These are phyloP conservation scores for Ehretia macrophylla DNA, from an alignment of 257 asterid species.

Conservation along the genomic window DNA sequence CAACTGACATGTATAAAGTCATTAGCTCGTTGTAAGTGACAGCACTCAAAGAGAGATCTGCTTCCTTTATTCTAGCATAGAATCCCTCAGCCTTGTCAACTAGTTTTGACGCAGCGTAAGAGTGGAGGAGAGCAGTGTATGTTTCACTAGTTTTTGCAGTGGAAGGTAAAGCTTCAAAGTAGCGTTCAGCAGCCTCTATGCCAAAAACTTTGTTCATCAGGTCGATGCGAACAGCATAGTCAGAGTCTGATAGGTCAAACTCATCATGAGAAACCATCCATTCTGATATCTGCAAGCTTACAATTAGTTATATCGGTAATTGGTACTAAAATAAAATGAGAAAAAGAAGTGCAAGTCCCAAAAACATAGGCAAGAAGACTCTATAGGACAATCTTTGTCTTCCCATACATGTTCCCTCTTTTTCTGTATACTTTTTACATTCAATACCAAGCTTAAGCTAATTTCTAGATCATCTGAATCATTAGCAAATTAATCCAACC, in stretches of 20 bases:
- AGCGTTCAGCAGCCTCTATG: conserved; percentile 86
- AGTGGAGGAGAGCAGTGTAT: conserved; percentile 92
- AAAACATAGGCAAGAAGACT: background rate
- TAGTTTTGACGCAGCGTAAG: conserved; percentile 62
- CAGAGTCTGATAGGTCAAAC: conserved; percentile 59
- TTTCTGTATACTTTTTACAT: too few relatives aligned
- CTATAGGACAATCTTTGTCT: too few relatives aligned
- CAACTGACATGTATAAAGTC: conserved; percentile 81
- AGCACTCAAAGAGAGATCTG: conserved; percentile 56
- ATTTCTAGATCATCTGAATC: too few relatives aligned
- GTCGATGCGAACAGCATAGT: conserved; percentile 76
- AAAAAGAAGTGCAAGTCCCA: background rate
- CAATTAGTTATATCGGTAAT: conserved; percentile 11
- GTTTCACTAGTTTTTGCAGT: conserved; percentile 69
- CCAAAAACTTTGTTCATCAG: conserved; percentile 91
- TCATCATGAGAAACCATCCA: conserved; percentile 84
- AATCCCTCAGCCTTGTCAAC: conserved; percentile 71
- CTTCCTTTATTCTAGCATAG: conserved; percentile 49
- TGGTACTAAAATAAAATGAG: conserved; percentile 7
- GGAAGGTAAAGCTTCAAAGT: conserved; percentile 71
- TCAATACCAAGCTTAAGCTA: too few relatives aligned
- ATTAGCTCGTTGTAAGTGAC: conserved; percentile 87
- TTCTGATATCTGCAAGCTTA: conserved; percentile 70
- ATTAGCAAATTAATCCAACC: too few relatives aligned
- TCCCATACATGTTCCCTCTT: too few relatives aligned